These are phyloP conservation scores for Aureobasidium pullulans DNA, from an alignment of 2,329 filamentous ascomycete genomes.

Conservation along the genomic window DNA sequence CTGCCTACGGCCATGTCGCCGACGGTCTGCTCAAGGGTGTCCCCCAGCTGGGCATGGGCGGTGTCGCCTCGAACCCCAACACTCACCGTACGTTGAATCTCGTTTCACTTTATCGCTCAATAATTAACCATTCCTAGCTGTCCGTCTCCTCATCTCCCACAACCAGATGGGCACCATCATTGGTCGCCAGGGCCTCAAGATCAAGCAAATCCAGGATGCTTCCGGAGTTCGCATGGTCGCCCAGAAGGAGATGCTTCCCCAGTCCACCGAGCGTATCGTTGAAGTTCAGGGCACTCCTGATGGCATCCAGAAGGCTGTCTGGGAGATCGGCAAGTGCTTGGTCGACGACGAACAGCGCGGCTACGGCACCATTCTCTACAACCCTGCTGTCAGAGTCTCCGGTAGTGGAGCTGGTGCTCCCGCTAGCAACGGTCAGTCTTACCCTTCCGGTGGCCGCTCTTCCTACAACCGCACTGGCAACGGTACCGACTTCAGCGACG, in stretches of 20 bases:
- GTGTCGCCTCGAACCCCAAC: conserved; percentile 75
- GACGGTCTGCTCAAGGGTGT: conserved; percentile 87
- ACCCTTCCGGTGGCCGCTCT: conserved; percentile 35
- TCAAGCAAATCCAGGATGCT: conserved; percentile 97
- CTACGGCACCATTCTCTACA: conserved; percentile 94
- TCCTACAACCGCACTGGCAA: conserved; percentile 83
- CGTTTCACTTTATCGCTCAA: conserved; percentile 15
- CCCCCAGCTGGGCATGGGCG: conserved; percentile 92
- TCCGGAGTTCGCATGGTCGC: conserved; percentile 98
- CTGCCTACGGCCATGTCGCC: conserved; percentile 89
- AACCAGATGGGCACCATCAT: conserved; percentile 99
- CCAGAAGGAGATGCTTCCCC: conserved; percentile 98
- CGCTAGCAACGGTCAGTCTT: conserved; percentile 47
- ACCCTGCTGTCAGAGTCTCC: conserved; percentile 85
- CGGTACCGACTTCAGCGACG: conserved; percentile 93
- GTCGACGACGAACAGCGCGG: conserved; percentile 97
- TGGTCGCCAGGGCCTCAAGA: conserved; percentile 90
- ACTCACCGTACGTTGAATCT: conserved; percentile 72
- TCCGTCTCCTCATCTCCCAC: conserved; percentile 97
- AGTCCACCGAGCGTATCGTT: conserved; percentile 96
- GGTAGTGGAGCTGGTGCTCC: conserved; percentile 50
- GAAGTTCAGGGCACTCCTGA: conserved; percentile 93
- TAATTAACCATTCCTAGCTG: conserved; percentile 50
- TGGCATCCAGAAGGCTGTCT: conserved; percentile 89
- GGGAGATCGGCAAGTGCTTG: conserved; percentile 98